These are phyloP conservation scores for Falciphora oryzae DNA, from an alignment of 2,329 filamentous ascomycete genomes.

Conservation along the genomic window DNA sequence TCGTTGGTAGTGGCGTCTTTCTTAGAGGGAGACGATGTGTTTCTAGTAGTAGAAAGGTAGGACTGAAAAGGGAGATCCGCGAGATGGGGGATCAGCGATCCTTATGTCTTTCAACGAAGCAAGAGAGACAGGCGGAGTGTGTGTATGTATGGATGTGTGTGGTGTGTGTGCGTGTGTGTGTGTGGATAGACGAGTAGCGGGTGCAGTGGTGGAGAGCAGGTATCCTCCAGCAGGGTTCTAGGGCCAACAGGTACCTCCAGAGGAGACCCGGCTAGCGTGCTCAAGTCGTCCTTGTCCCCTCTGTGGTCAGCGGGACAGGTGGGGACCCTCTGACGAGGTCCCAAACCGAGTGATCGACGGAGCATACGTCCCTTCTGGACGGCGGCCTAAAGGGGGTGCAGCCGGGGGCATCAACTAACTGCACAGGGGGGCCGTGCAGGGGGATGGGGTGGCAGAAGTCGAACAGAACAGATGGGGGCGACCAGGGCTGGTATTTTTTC, in stretches of 20 bases:
- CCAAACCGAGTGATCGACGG: constrained; percentile 9
- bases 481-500: constrained; percentile 1
- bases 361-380: constrained; percentile 4
- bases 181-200: not conserved
- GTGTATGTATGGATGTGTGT: not conserved
- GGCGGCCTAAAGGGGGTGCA: constrained; percentile 6
- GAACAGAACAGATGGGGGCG: constrained; percentile 6
- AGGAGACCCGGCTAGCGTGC: not conserved
- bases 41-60: constrained; percentile 22
- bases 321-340: constrained; percentile 8
- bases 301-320: constrained; percentile 10
- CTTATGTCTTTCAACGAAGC: constrained; percentile 47
- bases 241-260: constrained; percentile 3
- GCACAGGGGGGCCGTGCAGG: constrained; percentile 5
- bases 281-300: constrained; percentile 7
- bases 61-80: constrained; percentile 29
- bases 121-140: constrained; percentile 1
- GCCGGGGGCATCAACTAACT: not conserved
- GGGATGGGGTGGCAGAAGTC: constrained; percentile 2
- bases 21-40: constrained; percentile 1
- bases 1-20: constrained; percentile 25
- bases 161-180: not conserved
- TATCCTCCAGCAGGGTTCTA: constrained; percentile 3
- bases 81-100: constrained; percentile 48
- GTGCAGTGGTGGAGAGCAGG: not conserved